Evolutionary conservation across 345 rosid species (phyloP).

Genomic region (Chamaenerion angustifolium): DNA sequence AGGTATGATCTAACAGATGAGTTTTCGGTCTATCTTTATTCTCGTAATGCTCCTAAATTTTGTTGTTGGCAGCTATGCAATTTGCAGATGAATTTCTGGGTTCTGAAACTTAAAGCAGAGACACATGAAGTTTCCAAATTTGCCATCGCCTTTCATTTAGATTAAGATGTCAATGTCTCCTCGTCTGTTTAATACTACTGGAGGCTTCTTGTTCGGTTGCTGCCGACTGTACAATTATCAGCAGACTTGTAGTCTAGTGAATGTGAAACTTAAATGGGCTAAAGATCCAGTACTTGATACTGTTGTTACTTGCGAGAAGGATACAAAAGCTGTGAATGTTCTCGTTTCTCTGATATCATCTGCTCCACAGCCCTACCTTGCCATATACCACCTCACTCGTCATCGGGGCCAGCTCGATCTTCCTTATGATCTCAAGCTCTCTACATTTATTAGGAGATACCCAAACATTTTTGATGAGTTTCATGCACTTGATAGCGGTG

Average conservation of each 20-base stretch:
- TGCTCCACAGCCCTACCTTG: slow-evolving; percentile 20
- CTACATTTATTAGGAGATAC: slow-evolving; percentile 52
- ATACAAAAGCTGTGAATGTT: slow-evolving; percentile 46
- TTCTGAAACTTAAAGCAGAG: too few species aligned
- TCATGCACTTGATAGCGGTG: slow-evolving; percentile 45
- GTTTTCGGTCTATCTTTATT: too few species aligned
- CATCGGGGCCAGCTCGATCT: slow-evolving; percentile 58
- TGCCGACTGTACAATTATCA: slow-evolving; percentile 27
- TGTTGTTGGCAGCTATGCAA: too few species aligned
- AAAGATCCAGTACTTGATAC: slow-evolving; percentile 59
- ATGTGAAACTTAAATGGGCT: slow-evolving; percentile 75
- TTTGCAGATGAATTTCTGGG: too few species aligned
- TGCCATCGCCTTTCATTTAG: not conserved
- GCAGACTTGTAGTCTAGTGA: slow-evolving; percentile 45
- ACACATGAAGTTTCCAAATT: too few species aligned
- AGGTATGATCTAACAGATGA: too few species aligned
- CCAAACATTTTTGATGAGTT: slow-evolving; percentile 50
- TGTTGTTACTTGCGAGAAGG: slow-evolving; percentile 36
- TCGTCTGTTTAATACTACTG: slow-evolving; percentile 12
- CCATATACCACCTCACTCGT: slow-evolving; percentile 32
- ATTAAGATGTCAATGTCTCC: slow-evolving; percentile 19
- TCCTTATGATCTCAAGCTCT: slow-evolving; percentile 46
- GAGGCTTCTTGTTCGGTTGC: slow-evolving; percentile 16
- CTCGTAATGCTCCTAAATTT: too few species aligned
- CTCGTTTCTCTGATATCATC: slow-evolving; percentile 46